These are phyloP conservation scores for Syncephalastrum racemosum DNA, from an alignment of 371 early-diverging fungal species.

Conservation along the genomic window DNA sequence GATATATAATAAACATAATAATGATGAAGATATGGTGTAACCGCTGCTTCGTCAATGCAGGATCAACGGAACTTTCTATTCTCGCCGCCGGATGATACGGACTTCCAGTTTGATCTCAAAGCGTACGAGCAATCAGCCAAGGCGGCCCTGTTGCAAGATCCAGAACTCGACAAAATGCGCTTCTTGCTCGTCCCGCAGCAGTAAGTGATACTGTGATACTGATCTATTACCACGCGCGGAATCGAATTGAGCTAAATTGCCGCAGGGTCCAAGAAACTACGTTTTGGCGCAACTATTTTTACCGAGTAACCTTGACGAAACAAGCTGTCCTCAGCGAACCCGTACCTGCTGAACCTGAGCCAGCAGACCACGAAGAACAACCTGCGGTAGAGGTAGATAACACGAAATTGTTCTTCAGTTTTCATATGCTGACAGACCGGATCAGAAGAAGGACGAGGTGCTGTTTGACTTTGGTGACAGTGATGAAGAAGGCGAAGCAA, in stretches of 20 bases:
- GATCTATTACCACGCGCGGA: too few species aligned
- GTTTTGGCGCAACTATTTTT: slow-evolving; percentile 80
- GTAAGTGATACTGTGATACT: slow-evolving; percentile 53
- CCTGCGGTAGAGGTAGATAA: slow-evolving; percentile 2
- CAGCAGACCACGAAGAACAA: slow-evolving; percentile 9
- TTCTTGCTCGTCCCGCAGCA: slow-evolving; percentile 53
- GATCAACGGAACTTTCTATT: slow-evolving; percentile 69
- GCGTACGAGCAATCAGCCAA: slow-evolving; percentile 58
- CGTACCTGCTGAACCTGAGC: slow-evolving; percentile 11
- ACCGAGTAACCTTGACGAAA: slow-evolving; percentile 66
- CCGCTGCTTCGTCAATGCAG: slow-evolving; percentile 24
- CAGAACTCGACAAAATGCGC: slow-evolving; percentile 54
- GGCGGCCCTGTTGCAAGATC: slow-evolving; percentile 61
- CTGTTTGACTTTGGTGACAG: slow-evolving; percentile 35
- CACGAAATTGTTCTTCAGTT: not conserved
- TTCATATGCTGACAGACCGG: not conserved
- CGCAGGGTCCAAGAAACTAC: slow-evolving; percentile 59
- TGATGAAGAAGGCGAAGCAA: slow-evolving; percentile 14
- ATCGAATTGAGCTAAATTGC: too few species aligned
- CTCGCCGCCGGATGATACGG: slow-evolving; percentile 65
- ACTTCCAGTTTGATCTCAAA: slow-evolving; percentile 65
- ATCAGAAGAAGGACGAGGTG: slow-evolving; percentile 17
- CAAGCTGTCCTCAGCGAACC: slow-evolving; percentile 39
- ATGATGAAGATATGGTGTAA: slow-evolving; percentile 1
- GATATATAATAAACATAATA: too few species aligned